Base-by-base conservation (phyloP, 305 asterid genomes). In the Lippia alba region DNA sequence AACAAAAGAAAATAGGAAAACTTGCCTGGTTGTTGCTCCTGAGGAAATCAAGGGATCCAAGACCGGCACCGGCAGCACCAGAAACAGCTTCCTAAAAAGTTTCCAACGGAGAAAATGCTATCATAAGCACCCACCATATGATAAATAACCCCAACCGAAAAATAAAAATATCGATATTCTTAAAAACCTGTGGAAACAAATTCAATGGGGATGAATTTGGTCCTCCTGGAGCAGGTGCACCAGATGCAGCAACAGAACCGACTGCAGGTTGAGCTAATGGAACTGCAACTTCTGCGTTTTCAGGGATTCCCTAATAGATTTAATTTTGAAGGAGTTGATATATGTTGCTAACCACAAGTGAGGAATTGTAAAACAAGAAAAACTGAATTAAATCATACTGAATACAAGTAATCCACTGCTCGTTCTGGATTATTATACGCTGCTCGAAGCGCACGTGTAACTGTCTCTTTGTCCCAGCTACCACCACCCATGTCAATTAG, bases 401-500 rank as follows among this genome's bases (percentile, higher is more conserved):
- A 86, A 81, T 88, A 90, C 61, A 88, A 75, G 77, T 90, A 90
- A 69, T 90, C 96, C 70, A 90, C 92, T 54, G 95, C 96, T 78
- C 93, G 78, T 70, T 90, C 96, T 7, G 97, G 97, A 81, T 92
- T 92, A 82, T 92, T 90, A 77, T 85, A 92, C 59, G 98, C 98
- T 70, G 98, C 98, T 30, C 83, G 89, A 78, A 92, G 96, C 24
- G 98, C 98, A 48, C 88, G 91, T 8, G 78, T 72, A 51, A 92
- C 98, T 9, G 84, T 87, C 76, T 85, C 93, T 77, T 79, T 90
- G 85, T 90, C 94, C 98, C 98, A 92, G 64, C 82, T 83, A 53
- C 96, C 98, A 56, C 97, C 98, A 12, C 98, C 98, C 93, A 92
- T 86, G 78, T 92, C 96, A 74, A 92, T 75, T 71, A 92, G 65